Percentiles rank a stretch among this genome's conserved stretches.
Conservation (phyloP, 2,329 filamentous ascomycete species). For the Laburnicola sp. region DNA sequence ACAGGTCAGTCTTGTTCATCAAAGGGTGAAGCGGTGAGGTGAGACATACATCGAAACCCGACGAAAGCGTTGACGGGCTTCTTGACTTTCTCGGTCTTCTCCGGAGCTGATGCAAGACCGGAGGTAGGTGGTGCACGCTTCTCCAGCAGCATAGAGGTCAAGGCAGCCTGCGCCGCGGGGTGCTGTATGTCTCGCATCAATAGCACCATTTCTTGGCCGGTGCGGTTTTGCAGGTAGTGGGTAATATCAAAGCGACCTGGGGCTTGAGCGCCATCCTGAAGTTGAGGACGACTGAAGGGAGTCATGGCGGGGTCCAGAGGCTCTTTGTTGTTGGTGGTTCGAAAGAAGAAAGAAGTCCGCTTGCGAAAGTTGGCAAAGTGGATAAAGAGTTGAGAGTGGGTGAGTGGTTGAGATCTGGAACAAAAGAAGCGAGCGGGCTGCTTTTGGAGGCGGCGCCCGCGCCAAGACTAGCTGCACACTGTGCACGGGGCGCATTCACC, state of each 20-base stretch:
- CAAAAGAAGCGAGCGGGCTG: slow-evolving; percentile 7
- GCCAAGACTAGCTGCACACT: background rate
- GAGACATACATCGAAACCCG: slow-evolving; percentile 39
- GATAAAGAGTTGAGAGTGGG: background rate
- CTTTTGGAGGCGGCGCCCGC: slow-evolving; percentile 10
- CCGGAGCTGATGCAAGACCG: background rate
- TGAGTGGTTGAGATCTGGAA: slow-evolving; percentile 9
- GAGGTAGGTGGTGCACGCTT: background rate
- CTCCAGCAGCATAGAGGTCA: slow-evolving; percentile 16
- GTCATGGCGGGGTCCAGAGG: background rate
- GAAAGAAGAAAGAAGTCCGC: background rate
- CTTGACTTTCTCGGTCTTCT: slow-evolving; percentile 17
- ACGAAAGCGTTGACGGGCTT: slow-evolving; percentile 45
- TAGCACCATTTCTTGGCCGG: slow-evolving; percentile 21
- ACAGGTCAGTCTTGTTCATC: slow-evolving; percentile 31
- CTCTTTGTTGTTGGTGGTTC: slow-evolving; percentile 6
- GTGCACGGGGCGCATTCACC: slow-evolving; percentile 19
- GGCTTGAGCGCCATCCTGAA: background rate
- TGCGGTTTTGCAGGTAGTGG: slow-evolving; percentile 18
- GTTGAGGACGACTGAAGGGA: background rate
- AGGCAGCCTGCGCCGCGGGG: slow-evolving; percentile 19
- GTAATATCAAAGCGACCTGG: slow-evolving; percentile 21
- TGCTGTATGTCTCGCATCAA: slow-evolving; percentile 18
- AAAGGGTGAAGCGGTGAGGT: background rate
- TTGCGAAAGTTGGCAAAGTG: slow-evolving; percentile 2